Percentiles rank a stretch among this genome's conserved stretches.
Conservation (phyloP, 2,329 filamentous ascomycete genomes). For the Aspergillus chevalieri region DNA sequence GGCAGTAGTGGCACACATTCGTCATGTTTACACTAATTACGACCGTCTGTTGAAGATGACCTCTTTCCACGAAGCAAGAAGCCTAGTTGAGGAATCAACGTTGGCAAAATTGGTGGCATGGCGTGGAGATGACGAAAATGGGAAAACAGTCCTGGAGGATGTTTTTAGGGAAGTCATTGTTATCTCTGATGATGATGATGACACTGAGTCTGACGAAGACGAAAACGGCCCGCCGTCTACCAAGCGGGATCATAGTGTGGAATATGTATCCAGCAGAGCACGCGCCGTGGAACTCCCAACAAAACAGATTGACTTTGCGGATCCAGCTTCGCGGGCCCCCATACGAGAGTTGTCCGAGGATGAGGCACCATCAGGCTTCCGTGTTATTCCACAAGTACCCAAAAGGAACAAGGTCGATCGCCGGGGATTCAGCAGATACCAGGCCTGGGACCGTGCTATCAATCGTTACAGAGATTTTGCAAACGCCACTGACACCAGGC, state of each 20-base stretch:
- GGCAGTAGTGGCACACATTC: constrained; percentile 57
- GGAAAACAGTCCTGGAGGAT: constrained; percentile 51
- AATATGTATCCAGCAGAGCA: constrained; percentile 37
- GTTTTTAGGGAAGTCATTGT: constrained; percentile 60
- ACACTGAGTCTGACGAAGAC: constrained; percentile 44
- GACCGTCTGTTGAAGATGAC: constrained; percentile 51
- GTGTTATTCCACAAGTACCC: constrained; percentile 26
- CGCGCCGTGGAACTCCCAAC: constrained; percentile 30
- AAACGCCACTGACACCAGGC: constrained; percentile 10
- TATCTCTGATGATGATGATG: constrained; percentile 54
- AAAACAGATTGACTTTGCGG: constrained; percentile 22
- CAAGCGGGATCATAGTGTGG: constrained; percentile 35
- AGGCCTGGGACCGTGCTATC: constrained; percentile 42
- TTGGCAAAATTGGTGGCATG: constrained; percentile 56
- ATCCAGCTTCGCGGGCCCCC: constrained; percentile 11
- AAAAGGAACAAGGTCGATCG: constrained; percentile 33
- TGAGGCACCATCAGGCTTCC: constrained; percentile 32
- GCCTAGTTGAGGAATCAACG: constrained; percentile 49
- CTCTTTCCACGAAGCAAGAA: constrained; percentile 50
- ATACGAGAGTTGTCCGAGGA: constrained; percentile 28
- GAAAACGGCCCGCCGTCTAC: constrained; percentile 20
- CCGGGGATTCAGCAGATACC: constrained; percentile 42
- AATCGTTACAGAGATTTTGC: constrained; percentile 32
- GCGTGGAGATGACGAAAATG: constrained; percentile 55
- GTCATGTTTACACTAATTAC: constrained; percentile 58